phyloP scores from a whole-genome alignment of 306 rosid species.

The Casuarina equisetifolia region DNA sequence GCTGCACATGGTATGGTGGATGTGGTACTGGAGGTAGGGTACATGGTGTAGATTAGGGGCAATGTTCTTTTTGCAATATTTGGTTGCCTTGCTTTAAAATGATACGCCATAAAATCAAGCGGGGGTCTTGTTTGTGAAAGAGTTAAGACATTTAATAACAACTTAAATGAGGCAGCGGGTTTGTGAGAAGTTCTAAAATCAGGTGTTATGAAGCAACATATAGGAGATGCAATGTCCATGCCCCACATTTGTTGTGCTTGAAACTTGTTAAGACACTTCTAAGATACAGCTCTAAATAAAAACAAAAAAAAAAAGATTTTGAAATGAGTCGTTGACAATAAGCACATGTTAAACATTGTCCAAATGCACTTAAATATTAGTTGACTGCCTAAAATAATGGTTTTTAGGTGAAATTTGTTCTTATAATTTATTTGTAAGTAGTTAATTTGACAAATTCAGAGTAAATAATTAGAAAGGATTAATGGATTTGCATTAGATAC shows the following conservation, averaged over 20 bases:
- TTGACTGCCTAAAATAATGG: not conserved
- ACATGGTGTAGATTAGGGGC: conserved; percentile 2
- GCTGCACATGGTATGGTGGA: not conserved
- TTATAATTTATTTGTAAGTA: not conserved
- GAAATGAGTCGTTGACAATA: not conserved
- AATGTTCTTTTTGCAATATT: not conserved
- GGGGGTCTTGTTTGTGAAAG: not conserved
- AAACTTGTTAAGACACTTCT: not conserved
- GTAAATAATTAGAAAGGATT: not conserved
- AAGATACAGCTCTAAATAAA: not conserved
- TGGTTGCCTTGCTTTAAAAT: not conserved
- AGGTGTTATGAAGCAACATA: not conserved
- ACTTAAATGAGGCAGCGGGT: not conserved
- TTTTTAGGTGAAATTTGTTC: not conserved
- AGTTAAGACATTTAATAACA: not conserved
- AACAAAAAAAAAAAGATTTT: not conserved
- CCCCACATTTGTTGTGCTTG: not conserved
- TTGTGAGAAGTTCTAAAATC: not conserved
- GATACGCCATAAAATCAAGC: not conserved
- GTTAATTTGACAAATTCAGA: not conserved
- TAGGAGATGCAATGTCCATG: not conserved
- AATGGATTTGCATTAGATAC: not conserved
- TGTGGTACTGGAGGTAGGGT: not conserved
- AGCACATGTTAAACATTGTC: not conserved
- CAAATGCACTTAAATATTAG: not conserved